Percentiles rank a stretch among this genome's conserved stretches.
Conservation (phyloP, 805 yeast genomes). For the Candida hispaniensis region DNA sequence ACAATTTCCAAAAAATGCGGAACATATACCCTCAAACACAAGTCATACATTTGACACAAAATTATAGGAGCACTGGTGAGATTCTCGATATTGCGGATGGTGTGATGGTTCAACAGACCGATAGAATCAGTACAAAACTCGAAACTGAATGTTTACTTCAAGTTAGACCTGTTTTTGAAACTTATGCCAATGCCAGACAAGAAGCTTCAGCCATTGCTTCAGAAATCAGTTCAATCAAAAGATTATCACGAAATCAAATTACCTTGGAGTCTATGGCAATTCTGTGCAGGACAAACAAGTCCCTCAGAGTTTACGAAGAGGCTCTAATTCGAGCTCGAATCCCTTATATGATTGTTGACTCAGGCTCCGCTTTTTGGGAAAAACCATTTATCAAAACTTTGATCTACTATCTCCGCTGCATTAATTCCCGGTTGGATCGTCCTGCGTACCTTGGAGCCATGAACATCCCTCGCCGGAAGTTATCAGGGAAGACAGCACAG, state of each 20-base stretch:
- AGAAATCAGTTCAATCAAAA: slow-evolving; percentile 41
- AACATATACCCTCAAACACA: slow-evolving; percentile 29
- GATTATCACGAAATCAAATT: slow-evolving; percentile 37
- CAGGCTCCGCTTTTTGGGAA: slow-evolving; percentile 76
- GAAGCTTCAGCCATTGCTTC: slow-evolving; percentile 53
- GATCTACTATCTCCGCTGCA: slow-evolving; percentile 53
- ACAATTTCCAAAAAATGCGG: slow-evolving; percentile 51
- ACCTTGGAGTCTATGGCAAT: slow-evolving; percentile 57
- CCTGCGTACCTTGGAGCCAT: slow-evolving; percentile 50
- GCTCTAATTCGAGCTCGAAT: slow-evolving; percentile 40
- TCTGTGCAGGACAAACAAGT: slow-evolving; percentile 53
- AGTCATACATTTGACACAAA: slow-evolving; percentile 45
- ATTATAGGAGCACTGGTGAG: slow-evolving; percentile 68
- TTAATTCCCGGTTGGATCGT: slow-evolving; percentile 48
- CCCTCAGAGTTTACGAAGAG: slow-evolving; percentile 53
- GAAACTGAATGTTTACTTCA: slow-evolving; percentile 12
- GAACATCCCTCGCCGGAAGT: slow-evolving; percentile 51
- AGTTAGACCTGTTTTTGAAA: slow-evolving; percentile 29
- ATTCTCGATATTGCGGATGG: slow-evolving; percentile 55
- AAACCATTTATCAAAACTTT: slow-evolving; percentile 53
- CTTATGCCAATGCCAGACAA: slow-evolving; percentile 32
- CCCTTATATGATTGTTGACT: slow-evolving; percentile 52
- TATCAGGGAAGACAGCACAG: slow-evolving; percentile 24
- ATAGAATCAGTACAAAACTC: slow-evolving; percentile 19
- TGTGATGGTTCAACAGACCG: slow-evolving; percentile 49